These are phyloP conservation scores for Astrothelium macrocarpum DNA, from an alignment of 495 filamentous ascomycete species.

Conservation along the genomic window DNA sequence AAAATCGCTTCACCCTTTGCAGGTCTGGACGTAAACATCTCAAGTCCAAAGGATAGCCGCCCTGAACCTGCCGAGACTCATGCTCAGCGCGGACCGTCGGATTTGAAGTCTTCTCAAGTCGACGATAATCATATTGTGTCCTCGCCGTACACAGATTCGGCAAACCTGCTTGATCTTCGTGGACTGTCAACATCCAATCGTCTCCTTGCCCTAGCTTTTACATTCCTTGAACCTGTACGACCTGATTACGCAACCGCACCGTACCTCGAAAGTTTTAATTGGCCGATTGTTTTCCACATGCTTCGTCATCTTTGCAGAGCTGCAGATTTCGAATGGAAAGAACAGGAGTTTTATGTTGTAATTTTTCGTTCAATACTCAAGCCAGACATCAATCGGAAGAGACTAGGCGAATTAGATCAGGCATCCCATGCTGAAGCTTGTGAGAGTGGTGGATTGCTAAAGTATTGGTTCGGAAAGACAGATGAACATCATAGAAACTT, in stretches of 20 bases:
- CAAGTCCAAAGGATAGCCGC: neutral
- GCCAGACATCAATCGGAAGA: constrained; percentile 47
- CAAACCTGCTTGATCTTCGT: constrained; percentile 62
- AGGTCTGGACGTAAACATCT: neutral
- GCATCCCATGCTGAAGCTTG: constrained; percentile 69
- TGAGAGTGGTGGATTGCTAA: constrained; percentile 69
- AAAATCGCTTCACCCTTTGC: neutral
- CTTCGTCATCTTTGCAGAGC: constrained; percentile 39
- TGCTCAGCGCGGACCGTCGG: neutral
- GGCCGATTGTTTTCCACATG: constrained; percentile 49
- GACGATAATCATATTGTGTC: constrained; percentile 23
- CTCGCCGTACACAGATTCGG: constrained; percentile 60
- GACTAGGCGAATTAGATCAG: constrained; percentile 59
- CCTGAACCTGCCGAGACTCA: neutral
- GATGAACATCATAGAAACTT: constrained; percentile 25
- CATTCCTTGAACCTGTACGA: constrained; percentile 48
- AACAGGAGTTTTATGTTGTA: constrained; percentile 67
- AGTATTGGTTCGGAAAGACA: constrained; percentile 36
- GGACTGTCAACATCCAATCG: constrained; percentile 52
- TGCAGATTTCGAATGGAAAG: constrained; percentile 48
- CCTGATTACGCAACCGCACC: constrained; percentile 66
- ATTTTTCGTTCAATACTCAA: constrained; percentile 66
- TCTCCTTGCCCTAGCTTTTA: constrained; percentile 62
- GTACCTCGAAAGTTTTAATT: constrained; percentile 72
- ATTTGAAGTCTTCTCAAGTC: neutral